These are phyloP conservation scores for Geotrichum histeridarum DNA, from an alignment of 1,139 yeast species.

Conservation along the genomic window DNA sequence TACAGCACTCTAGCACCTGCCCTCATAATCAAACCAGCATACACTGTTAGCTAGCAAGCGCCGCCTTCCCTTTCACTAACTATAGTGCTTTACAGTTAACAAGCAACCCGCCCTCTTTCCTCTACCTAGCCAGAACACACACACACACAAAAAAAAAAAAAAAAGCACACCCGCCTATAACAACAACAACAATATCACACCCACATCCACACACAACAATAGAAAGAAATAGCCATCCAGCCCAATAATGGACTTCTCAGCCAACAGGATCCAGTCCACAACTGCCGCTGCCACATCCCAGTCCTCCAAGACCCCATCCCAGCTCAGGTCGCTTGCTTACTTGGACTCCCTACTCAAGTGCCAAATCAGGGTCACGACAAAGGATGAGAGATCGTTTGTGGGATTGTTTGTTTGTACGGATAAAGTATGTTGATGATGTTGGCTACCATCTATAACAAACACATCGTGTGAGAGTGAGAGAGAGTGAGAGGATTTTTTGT, in stretches of 20 bases:
- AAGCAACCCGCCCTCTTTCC: too few relatives aligned
- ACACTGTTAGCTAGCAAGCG: too few relatives aligned
- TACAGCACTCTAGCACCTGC: too few relatives aligned
- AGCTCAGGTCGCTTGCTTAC: background rate
- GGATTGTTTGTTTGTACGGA: slow-evolving; percentile 12
- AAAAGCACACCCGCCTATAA: too few relatives aligned
- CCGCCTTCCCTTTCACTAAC: too few relatives aligned
- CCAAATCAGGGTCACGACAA: slow-evolving; percentile 6
- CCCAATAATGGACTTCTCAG: slow-evolving; percentile 15
- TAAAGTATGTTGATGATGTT: slow-evolving; percentile 8
- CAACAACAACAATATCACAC: background rate
- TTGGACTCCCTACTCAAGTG: slow-evolving; percentile 1
- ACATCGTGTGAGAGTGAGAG: background rate
- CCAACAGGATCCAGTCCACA: slow-evolving; percentile 12
- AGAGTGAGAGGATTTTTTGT: too few relatives aligned
- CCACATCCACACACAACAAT: background rate
- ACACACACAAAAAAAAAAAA: background rate
- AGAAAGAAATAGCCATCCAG: too few relatives aligned
- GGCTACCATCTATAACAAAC: background rate
- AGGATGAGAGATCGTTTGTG: slow-evolving; percentile 5
- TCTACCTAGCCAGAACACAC: too few relatives aligned
- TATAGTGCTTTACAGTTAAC: too few relatives aligned
- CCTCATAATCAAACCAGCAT: too few relatives aligned
- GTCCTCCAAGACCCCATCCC: slow-evolving; percentile 1
- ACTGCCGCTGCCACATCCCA: background rate